Conservation (phyloP, 805 yeast genomes). For the Suhomyces vadensis region DNA sequence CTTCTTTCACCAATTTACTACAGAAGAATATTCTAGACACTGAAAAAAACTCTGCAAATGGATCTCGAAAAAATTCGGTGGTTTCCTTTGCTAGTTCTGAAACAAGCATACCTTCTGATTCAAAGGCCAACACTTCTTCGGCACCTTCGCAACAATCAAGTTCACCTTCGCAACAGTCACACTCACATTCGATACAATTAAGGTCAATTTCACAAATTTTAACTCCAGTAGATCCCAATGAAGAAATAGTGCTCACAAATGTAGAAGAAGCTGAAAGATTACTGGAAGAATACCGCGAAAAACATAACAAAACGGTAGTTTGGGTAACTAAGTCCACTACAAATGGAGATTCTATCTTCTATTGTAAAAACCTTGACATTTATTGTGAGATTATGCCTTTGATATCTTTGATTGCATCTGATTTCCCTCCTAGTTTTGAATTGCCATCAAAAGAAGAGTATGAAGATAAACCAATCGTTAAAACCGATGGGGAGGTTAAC, state of each 20-base stretch:
- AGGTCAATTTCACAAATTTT: constrained; percentile 17
- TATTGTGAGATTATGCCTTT: constrained; percentile 62
- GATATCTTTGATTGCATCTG: constrained; percentile 25
- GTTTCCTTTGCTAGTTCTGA: constrained; percentile 52
- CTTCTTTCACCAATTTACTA: constrained; percentile 38
- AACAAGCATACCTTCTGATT: constrained; percentile 28
- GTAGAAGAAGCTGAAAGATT: constrained; percentile 32
- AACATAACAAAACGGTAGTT: constrained; percentile 22
- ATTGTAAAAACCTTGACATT: constrained; percentile 59
- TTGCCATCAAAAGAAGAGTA: constrained; percentile 28
- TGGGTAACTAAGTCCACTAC: constrained; percentile 67
- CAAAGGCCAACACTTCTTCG: constrained; percentile 28
- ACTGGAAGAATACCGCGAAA: constrained; percentile 23
- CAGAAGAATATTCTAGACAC: constrained; percentile 39
- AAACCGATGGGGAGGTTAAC: constrained; percentile 6
- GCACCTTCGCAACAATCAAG: constrained; percentile 16
- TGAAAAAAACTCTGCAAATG: constrained; percentile 29
- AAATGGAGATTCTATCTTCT: constrained; percentile 56
- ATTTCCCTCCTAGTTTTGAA: constrained; percentile 23
- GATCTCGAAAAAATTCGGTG: constrained; percentile 47
- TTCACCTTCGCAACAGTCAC: constrained; percentile 4
- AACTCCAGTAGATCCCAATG: constrained; percentile 12
- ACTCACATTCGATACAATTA: background rate
- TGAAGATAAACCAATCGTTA: constrained; percentile 18
- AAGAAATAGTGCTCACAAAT: constrained; percentile 16